Base-by-base conservation (phyloP, 345 rosid genomes). In the Dipteronia dyeriana region DNA sequence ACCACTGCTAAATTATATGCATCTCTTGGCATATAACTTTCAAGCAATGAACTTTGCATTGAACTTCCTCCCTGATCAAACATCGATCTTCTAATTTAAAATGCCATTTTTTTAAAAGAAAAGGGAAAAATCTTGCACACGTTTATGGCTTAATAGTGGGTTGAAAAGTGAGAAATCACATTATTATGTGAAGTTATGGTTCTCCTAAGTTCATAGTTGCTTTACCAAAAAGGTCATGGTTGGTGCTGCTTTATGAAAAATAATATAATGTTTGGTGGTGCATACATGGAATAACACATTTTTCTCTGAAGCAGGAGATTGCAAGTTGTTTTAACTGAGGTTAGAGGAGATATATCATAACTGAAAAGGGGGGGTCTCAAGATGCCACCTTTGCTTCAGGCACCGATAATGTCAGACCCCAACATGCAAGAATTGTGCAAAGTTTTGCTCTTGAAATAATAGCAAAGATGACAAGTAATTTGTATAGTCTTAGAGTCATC, bases 301-400 rank as follows among this genome's bases (percentile, higher is more conserved):
- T 19, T 45, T 70, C 26, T 73, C 51, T 68, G 29, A 22, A 68
- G 29, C 83, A 84, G 87, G 81, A 59, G 60, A 74, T 23, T 8
- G 25, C 75, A 70, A 71, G 20, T 51, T 26, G 66, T 29, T 72
- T n/a, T 31, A 5, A 65, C 63, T 53, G 51, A 51, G 16, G 1
- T 29, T 66, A 14, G 12, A 51, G 60, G 78, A 51, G 63, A 47
- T 65, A 38, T 43, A 23, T 34, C 38, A 19, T 54, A 54, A 0
- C 34, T 29, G 64, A 77, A 5, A 62, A n/a, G 71, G 38, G 1
- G 34, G 62, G 39, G 2, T 76, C 25, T 23, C 64, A 10, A 79
- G 53, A 70, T 17, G 53, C 29, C 31, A 17, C 38, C 62, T 11
- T 38, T 19, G 61, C 75, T 22, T n/a, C 59, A 59, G 26, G 59